Conservation (phyloP, 345 rosid species). For the Aurinia saxatilis region DNA sequence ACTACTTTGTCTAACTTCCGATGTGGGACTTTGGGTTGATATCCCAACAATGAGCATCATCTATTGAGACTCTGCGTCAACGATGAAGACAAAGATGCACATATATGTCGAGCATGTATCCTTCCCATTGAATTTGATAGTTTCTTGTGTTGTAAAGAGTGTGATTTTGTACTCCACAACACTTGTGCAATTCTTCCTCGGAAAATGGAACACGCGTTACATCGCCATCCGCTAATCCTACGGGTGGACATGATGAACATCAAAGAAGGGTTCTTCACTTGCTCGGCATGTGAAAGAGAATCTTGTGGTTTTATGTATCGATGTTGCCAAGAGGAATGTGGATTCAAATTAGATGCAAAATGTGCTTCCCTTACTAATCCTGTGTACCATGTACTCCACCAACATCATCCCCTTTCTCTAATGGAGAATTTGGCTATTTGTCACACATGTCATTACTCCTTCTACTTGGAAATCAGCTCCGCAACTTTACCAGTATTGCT, state of each 20-base stretch:
- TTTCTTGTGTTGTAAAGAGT: conserved; percentile 4
- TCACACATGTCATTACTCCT: too few relatives aligned
- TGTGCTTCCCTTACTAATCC: conserved; percentile 1
- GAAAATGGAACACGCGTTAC: neutral
- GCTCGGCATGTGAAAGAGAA: neutral
- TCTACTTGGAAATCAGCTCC: neutral
- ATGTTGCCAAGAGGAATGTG: neutral
- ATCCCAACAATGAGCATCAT: too few relatives aligned
- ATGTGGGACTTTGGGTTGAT: too few relatives aligned
- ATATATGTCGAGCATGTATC: neutral
- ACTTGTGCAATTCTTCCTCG: conserved; percentile 7
- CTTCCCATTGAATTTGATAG: neutral
- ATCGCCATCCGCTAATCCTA: neutral
- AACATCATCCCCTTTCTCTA: too few relatives aligned
- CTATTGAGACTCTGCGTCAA: neutral
- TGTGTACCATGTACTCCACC: neutral
- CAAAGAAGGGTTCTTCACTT: conserved; percentile 10
- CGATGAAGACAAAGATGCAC: neutral
- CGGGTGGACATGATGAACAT: neutral
- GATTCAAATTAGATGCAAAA: neutral
- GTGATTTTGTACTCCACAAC: neutral
- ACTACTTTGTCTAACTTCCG: too few relatives aligned
- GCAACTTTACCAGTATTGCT: neutral
- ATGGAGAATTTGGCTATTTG: too few relatives aligned
- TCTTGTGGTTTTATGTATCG: conserved; percentile 12